A percentile compares a stretch with the other conserved stretches of the same genome.
phyloP scores from a whole-genome alignment of 2,329 filamentous ascomycete species.

The Metarhizium guizhouense region DNA sequence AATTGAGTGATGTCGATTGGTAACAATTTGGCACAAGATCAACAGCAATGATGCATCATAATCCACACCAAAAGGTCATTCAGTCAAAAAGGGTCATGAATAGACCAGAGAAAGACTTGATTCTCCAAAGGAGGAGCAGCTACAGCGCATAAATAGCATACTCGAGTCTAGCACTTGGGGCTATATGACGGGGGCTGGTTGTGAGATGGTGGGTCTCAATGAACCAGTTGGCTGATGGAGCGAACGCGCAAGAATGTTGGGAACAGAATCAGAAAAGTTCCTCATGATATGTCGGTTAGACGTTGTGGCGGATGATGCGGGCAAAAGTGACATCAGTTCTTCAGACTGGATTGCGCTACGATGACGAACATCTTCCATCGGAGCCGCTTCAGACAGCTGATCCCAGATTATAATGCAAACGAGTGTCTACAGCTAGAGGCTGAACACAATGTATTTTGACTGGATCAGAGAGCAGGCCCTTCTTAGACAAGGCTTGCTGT shows the following conservation, averaged over 20 bases:
- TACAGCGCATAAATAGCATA: too few species aligned
- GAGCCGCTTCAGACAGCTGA: background rate
- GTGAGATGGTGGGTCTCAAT: too few species aligned
- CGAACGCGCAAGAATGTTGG: too few species aligned
- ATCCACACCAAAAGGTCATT: background rate
- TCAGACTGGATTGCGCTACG: background rate
- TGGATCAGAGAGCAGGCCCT: background rate
- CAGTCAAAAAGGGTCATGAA: background rate
- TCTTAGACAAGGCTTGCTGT: background rate
- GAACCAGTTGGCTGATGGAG: too few species aligned
- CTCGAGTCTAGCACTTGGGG: too few species aligned
- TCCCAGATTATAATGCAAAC: background rate
- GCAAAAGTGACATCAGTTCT: too few species aligned
- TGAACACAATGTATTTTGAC: background rate
- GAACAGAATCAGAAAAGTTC: too few species aligned
- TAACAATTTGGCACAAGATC: slow-evolving; percentile 33
- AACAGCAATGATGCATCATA: background rate
- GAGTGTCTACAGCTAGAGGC: background rate
- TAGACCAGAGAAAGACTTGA: too few species aligned
- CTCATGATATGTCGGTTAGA: too few species aligned
- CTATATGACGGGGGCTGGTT: too few species aligned
- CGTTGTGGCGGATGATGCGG: too few species aligned
- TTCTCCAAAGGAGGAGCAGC: too few species aligned
- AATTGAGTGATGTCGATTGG: slow-evolving; percentile 97
- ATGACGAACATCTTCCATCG: background rate